phyloP scores from a whole-genome alignment of 1,284 basidiomycete species.

The Heliocybe sulcata region DNA sequence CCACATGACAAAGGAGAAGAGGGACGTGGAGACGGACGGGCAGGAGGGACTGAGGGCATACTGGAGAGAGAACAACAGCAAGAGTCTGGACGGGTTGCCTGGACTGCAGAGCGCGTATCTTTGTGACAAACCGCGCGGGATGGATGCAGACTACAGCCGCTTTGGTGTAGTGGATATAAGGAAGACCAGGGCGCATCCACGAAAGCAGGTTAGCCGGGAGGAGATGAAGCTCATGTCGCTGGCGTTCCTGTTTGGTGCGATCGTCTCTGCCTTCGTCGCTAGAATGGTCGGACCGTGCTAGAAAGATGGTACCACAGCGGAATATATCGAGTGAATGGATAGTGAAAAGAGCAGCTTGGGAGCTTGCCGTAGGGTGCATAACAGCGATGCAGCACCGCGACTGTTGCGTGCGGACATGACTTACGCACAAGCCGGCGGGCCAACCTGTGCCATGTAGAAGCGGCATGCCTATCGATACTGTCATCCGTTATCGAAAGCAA shows the following conservation, averaged over 20 bases:
- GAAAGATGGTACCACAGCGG: no score
- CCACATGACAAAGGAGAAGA: background rate
- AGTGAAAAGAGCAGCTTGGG: no score
- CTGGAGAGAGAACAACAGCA: constrained; percentile 35
- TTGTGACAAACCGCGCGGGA: background rate
- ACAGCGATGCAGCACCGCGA: no score
- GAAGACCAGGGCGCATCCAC: background rate
- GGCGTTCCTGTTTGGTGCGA: background rate
- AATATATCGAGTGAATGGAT: no score
- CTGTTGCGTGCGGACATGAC: no score
- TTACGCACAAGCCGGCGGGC: no score
- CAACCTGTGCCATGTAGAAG: no score
- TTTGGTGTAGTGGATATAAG: background rate
- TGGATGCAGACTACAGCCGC: background rate
- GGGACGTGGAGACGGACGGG: constrained; percentile 14
- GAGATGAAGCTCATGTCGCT: background rate
- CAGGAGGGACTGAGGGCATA: constrained; percentile 25
- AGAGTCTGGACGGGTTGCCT: constrained; percentile 43
- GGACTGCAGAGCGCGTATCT: constrained; percentile 2
- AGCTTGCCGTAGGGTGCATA: no score
- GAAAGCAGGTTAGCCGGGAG: background rate
- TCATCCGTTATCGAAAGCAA: no score
- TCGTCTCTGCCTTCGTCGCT: background rate
- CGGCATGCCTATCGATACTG: no score
- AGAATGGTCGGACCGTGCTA: no score